Evolutionary conservation across 2,329 filamentous ascomycete genomes (phyloP).

Genomic region (Ceratocystis ficicola): DNA sequence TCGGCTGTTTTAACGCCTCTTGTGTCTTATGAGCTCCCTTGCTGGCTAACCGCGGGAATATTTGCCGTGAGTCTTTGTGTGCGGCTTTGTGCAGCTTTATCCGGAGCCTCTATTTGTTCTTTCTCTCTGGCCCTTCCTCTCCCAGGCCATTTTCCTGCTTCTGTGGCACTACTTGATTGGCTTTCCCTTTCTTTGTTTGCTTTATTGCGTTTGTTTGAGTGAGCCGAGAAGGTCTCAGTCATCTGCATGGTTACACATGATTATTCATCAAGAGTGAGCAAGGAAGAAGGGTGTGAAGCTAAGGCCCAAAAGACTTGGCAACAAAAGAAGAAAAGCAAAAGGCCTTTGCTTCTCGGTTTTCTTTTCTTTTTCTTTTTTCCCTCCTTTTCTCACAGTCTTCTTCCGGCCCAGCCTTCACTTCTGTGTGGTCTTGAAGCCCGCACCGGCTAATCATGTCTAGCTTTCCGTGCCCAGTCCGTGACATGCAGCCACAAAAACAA

Average conservation of each 20-base stretch:
- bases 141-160: neutral
- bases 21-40: neutral
- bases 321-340: neutral
- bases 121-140: no score
- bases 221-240: constrained; percentile 14
- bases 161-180: neutral
- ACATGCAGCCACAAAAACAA: constrained; percentile 4
- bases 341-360: neutral
- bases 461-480: neutral
- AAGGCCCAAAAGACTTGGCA: neutral
- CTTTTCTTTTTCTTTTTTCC: neutral
- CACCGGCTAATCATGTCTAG: constrained; percentile 1
- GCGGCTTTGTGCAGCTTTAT: neutral
- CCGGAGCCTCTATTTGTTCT: neutral
- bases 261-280: neutral
- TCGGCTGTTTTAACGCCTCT: constrained; percentile 8
- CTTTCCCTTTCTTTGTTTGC: neutral
- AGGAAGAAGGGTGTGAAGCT: neutral
- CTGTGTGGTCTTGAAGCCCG: neutral
- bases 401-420: neutral
- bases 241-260: constrained; percentile 9
- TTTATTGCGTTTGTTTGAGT: neutral
- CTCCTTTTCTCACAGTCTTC: neutral
- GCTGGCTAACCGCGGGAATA: neutral
- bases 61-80: neutral